Evolutionary conservation across 2,329 filamentous ascomycete species (phyloP).

Genomic region (Ascochyta viciae-villosae): DNA sequence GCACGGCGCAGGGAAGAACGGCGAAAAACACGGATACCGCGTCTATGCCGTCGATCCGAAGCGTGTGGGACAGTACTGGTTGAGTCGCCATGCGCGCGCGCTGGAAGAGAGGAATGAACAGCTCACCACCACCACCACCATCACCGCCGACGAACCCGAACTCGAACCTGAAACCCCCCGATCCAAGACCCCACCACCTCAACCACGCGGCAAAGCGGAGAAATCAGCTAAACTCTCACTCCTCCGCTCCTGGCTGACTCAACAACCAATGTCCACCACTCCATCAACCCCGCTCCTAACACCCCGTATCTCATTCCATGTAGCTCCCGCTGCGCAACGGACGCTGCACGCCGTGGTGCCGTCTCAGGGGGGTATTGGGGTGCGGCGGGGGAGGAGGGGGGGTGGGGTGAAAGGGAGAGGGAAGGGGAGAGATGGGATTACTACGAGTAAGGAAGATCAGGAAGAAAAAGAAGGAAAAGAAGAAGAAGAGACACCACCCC

Average conservation of each 20-base stretch:
- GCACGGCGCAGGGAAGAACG: not conserved
- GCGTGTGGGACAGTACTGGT: conserved; percentile 49
- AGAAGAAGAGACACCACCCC: too few species aligned
- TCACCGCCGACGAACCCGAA: conserved; percentile 17
- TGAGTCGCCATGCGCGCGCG: conserved; percentile 25
- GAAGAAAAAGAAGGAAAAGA: too few species aligned
- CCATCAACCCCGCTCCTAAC: conserved; percentile 6
- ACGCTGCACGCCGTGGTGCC: conserved; percentile 17
- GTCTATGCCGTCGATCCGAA: conserved; percentile 46
- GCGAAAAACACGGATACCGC: conserved; percentile 8
- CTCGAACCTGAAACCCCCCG: conserved; percentile 1
- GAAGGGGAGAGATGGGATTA: too few species aligned
- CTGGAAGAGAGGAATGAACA: conserved; percentile 9
- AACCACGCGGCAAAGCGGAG: conserved; percentile 49
- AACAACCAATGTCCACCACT: conserved; percentile 14
- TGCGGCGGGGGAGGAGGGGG: too few species aligned
- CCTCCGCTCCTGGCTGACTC: conserved; percentile 51
- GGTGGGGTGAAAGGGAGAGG: too few species aligned
- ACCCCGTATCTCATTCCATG: conserved; percentile 27
- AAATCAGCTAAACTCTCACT: conserved; percentile 71
- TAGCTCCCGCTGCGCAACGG: conserved; percentile 13
- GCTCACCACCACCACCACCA: not conserved
- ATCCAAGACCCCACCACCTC: conserved; percentile 15
- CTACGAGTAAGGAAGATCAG: too few species aligned
- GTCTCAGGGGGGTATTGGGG: not conserved